These are phyloP conservation scores for Alternaria conjuncta DNA, from an alignment of 2,329 filamentous ascomycete genomes.

Conservation along the genomic window DNA sequence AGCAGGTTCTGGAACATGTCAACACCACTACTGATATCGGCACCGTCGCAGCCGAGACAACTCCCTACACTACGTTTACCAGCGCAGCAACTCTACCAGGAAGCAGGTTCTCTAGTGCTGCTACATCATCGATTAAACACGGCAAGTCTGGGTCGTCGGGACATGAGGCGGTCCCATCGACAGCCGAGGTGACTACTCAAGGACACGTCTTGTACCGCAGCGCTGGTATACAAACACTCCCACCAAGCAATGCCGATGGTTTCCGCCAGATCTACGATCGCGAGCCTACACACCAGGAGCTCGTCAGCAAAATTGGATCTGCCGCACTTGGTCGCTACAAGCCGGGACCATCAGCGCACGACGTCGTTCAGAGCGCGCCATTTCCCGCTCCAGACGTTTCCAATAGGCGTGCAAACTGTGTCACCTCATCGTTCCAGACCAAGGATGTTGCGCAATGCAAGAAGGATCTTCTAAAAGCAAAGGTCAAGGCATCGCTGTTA, in stretches of 20 bases:
- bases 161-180: neutral
- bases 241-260: slow-evolving; percentile 2
- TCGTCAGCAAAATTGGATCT: slow-evolving; percentile 7
- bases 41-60: neutral
- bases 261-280: slow-evolving; percentile 20
- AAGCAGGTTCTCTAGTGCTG: neutral
- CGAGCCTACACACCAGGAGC: slow-evolving; percentile 9
- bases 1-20: neutral
- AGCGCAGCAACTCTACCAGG: neutral
- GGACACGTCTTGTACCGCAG: slow-evolving; percentile 14
- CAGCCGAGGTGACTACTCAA: neutral
- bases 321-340: slow-evolving; percentile 18
- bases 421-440: slow-evolving; percentile 25
- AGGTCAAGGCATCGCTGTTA: slow-evolving; percentile 16
- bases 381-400: neutral
- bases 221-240: slow-evolving; percentile 22
- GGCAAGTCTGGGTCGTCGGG: neutral
- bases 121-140: neutral
- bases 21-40: neutral
- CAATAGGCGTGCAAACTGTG: neutral
- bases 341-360: neutral
- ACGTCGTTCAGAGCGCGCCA: slow-evolving; percentile 7
- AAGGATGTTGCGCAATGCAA: neutral
- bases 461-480: slow-evolving; percentile 15
- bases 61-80: neutral